Evolutionary conservation across 495 filamentous ascomycete genomes (phyloP), one percentile per base, ranked within the genome.

Genomic region (Xylaria grammica): DNA sequence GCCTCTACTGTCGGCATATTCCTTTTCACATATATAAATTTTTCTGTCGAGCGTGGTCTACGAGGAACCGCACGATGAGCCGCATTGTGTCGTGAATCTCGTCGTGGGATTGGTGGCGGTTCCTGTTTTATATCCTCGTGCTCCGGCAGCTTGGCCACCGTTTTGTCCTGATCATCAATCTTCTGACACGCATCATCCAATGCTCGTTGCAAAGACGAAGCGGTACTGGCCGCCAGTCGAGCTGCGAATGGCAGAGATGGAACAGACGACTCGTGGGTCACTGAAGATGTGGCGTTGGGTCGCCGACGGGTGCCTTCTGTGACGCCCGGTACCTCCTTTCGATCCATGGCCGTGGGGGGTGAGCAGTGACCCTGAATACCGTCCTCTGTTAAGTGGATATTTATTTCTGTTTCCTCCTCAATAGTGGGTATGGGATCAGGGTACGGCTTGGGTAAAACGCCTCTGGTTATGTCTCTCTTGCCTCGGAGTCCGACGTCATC

Each of bases 141-240:
- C 57, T 49, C 19, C 63, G 49, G 32, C 9, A 42, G 15, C 8
- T 40, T 60, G 46, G 67, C 61, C 15, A 55, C 46, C 52, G 55
- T 54, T 51, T 67, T 65, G 19, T 71, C 73, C 70, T 76, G 74
- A 8, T 65, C 67, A 0, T 77, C 72, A 13, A 80, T 48, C 34
- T 76, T 72, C 9, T 69, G 63, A 20, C 71, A 74, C 13, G 76
- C 74, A 32, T 76, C 73, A 24, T 78, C 71, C 2, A 80, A 65
- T 17, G 78, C 77, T 50, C 71, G 67, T 24, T 79, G 72, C 22
- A 77, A 67, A 3, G 73, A 78, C 4, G 74, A 78, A 26, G 67
- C 65, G 10, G 75, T 74, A 22, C 70, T 61, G 19, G 68, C 49
- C 22, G 73, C 71, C 60, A 73, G 66, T 42, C 67, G 72, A 50